Base-by-base conservation (phyloP, 129 eudicot genomes). In the Sambucus nigra region DNA sequence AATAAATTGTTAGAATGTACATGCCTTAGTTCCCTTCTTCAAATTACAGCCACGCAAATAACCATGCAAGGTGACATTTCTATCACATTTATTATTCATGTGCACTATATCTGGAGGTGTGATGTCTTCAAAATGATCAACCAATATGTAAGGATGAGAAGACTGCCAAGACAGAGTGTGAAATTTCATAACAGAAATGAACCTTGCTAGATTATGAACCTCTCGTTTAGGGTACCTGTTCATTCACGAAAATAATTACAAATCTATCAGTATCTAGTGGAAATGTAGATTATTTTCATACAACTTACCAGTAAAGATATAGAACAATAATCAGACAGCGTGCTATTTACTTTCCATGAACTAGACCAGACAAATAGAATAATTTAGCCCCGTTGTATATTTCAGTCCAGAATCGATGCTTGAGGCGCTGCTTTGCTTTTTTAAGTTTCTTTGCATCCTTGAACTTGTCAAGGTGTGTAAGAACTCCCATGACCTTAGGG, bases 321-420 rank as follows among this genome's bases (percentile, higher is more conserved):
- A 31, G 28, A 27, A 16, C 13, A 68, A 35, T 22, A n/a, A n/a
- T n/a, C n/a, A n/a, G n/a, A n/a, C 35, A 55, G 29, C 31, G 13
- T 28, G 33, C 31, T 31, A 77, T 95, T 86, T 41, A 91, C 96
- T 86, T 92, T 61, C 94, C 95, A 66, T 92, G 82, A 60, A 79
- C 67, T 45, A 92, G 82, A 70, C 99, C 99, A 60, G 99, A 92
- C 60, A 92, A 59, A 76, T 92, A 86, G 70, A 92, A 92, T 51
- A 92, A 61, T 28, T 86, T 92, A n/a, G 94, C 99, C 16, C 96
- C 99, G 55, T 82, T 82, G 47, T 92, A 80, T 28, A 86, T 86
- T 72, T 92, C 99, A 19, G 95, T 92, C 99, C 95, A 92, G 61
- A 92, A 92, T 23, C 99, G 89, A 73, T 92, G 99, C 68, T 92